Base-by-base conservation (phyloP, 768 basidiomycete species). In the Coprinellus micaceus region DNA sequence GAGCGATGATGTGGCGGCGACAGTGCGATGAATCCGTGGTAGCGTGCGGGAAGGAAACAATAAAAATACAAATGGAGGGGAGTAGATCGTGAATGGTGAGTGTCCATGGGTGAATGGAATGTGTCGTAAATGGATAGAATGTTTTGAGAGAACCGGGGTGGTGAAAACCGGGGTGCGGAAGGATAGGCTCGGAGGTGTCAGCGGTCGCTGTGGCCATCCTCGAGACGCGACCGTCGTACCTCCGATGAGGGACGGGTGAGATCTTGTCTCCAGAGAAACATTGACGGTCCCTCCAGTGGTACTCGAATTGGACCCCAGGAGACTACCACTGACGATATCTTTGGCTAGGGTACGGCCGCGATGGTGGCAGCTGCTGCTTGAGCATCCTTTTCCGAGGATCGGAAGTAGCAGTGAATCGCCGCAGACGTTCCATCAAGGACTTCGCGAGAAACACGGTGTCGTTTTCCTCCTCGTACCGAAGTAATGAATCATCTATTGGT, bases 381-480 rank as follows among this genome's bases (percentile, higher is more conserved):
- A 63, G 44, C 52, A 54, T 56, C 50, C 57, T 51, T 54, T 61
- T 59, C 24, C 67, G 64, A 26, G 67, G 64, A 58, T 70, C 69
- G 29, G 44, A 19, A 29, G 72, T 75, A 19, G 44, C 29, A 29
- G 72, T 75, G 57, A 77, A 63, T 61, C 69, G 71, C 56, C 76
- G 70, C 60, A 81, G 66, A 2, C 71, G 72, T 47, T 74, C 75
- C 72, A 79, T 74, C 12, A 77, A 67, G 51, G 82, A 74, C 53
- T 76, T 79, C 9, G 83, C 81, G 22, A 86, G 71, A 59, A 84
- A 85, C 12, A 84, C 82, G 3, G 78, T 81, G 54, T 77, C 83
- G 46, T 68, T 82, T 53, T 84, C 83, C 58, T 81, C 78, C 55
- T 86, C 83, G 55, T 84, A 84, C 11, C 73, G 76, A 37, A 78